Base-by-base conservation (phyloP, 2,329 filamentous ascomycete genomes). In the Exserohilum turcica region DNA sequence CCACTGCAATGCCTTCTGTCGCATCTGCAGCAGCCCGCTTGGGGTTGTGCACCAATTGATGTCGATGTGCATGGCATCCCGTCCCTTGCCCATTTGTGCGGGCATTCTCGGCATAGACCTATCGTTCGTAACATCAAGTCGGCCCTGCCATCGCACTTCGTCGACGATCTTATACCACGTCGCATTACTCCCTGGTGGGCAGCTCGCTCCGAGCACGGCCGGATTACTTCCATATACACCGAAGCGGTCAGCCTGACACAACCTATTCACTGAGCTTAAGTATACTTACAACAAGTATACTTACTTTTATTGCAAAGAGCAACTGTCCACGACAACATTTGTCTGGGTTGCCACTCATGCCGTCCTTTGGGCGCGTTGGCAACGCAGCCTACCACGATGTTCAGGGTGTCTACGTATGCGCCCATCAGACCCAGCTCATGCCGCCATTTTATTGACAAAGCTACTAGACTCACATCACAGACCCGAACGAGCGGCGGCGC, bases 401-500 rank as follows among this genome's bases (percentile, higher is more conserved):
- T 29, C 65, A 60, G 16, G 66, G 68, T 18, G 66, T 72, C 45
- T 72, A 72, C 16, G 32, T 38, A 43, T 21, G 31, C 31, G 31
- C 31, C 18, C 10, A 33, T 18, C n/a, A 21, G 29, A 12, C 24
- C 8, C 5, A 5, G 10, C n/a, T 27, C 12, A 48, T 39, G 32
- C 39, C 43, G 31, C 46, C 35, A 52, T 53, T 49, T 48, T 47
- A 53, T 55, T 61, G 32, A 63, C 43, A 45, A 46, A 44, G 16
- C 27, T 54, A 28, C 40, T 49, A 63, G 64, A 65, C 64, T 37
- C 69, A 72, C 46, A 71, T 72, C 33, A 52, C 57, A 15, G 71
- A 74, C 27, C 69, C 69, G 3, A 73, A 73, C 60, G 71, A 74
- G 60, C 63, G 71, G 10, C 57, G 71, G n/a, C 67, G 70, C 5